A percentile compares a stretch with the other conserved stretches of the same genome.
Evolutionary conservation across 148 eudicot genomes (phyloP).

Genomic region (Fagopyrum tataricum): DNA sequence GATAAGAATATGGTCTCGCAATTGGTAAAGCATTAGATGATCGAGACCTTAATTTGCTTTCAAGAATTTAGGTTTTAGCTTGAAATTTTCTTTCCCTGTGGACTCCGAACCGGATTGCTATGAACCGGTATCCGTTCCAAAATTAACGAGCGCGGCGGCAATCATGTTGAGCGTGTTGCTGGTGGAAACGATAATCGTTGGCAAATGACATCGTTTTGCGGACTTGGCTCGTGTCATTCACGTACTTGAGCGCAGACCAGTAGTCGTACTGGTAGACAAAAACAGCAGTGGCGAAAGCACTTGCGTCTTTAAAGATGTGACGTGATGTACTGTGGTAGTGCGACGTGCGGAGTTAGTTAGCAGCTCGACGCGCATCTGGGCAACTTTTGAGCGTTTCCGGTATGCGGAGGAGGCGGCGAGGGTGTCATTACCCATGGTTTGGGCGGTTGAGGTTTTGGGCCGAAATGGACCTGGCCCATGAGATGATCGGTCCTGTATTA

Average conservation of each 20-base stretch:
- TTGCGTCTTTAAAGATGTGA: slow-evolving; percentile 44
- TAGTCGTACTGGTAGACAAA: slow-evolving; percentile 71
- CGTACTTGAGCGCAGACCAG: slow-evolving; percentile 79
- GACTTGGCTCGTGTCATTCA: slow-evolving; percentile 34
- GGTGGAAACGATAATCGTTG: slow-evolving; percentile 31
- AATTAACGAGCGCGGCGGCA: slow-evolving; percentile 37
- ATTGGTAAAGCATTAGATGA: no score
- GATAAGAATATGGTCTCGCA: no score
- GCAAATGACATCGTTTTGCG: slow-evolving; percentile 59
- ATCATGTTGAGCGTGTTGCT: slow-evolving; percentile 73
- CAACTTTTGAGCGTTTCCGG: slow-evolving; percentile 47
- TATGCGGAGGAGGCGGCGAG: slow-evolving; percentile 33
- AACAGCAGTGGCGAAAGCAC: slow-evolving; percentile 72
- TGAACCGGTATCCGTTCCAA: slow-evolving; percentile 29
- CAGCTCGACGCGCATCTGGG: slow-evolving; percentile 44
- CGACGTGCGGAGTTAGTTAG: slow-evolving; percentile 36
- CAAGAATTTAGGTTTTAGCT: no score
- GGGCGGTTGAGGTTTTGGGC: slow-evolving; percentile 34
- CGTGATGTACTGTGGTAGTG: slow-evolving; percentile 21
- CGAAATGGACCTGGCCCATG: slow-evolving; percentile 33
- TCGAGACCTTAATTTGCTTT: no score
- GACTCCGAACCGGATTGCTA: slow-evolving; percentile 33
- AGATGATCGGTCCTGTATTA: slow-evolving; percentile 32
- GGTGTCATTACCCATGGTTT: slow-evolving; percentile 40
- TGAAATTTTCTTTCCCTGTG: no score